Percentiles rank a stretch among this genome's conserved stretches.
Conservation (phyloP, 2,329 filamentous ascomycete genomes). For the Tolypocladium pustulatum region DNA sequence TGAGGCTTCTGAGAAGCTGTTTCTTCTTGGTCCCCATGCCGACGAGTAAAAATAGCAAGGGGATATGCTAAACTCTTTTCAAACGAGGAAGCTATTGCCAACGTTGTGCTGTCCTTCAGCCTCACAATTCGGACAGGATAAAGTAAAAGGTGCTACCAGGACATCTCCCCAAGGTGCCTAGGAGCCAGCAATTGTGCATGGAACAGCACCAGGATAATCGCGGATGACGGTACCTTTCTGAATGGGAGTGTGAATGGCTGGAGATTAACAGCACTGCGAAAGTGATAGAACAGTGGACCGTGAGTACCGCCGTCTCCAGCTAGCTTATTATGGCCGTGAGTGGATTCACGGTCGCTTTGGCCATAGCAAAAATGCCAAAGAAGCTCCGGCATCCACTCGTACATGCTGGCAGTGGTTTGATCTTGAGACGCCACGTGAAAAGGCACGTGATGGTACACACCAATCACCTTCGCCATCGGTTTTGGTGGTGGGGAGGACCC, state of each 20-base stretch:
- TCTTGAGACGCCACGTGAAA: background rate
- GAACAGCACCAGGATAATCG: background rate
- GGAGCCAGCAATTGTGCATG: background rate
- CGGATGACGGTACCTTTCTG: background rate
- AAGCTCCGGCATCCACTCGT: too few species aligned
- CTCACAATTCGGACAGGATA: background rate
- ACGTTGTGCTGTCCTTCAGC: background rate
- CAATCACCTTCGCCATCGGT: constrained; percentile 3
- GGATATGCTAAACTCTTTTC: background rate
- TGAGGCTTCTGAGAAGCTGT: constrained; percentile 30
- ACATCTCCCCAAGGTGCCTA: too few species aligned
- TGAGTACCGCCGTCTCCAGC: background rate
- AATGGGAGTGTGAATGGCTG: background rate
- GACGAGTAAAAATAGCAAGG: background rate
- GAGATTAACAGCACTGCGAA: too few species aligned
- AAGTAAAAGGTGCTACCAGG: background rate
- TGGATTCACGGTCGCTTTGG: background rate
- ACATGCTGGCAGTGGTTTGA: too few species aligned
- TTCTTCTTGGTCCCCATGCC: constrained; percentile 38
- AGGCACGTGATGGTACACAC: constrained; percentile 6
- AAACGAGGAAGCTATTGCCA: background rate
- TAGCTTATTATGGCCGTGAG: background rate
- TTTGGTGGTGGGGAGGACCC: background rate
- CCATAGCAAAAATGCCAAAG: background rate
- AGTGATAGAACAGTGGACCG: background rate